phyloP scores from a whole-genome alignment of 495 filamentous ascomycete species.

The Penicillium fimorum region DNA sequence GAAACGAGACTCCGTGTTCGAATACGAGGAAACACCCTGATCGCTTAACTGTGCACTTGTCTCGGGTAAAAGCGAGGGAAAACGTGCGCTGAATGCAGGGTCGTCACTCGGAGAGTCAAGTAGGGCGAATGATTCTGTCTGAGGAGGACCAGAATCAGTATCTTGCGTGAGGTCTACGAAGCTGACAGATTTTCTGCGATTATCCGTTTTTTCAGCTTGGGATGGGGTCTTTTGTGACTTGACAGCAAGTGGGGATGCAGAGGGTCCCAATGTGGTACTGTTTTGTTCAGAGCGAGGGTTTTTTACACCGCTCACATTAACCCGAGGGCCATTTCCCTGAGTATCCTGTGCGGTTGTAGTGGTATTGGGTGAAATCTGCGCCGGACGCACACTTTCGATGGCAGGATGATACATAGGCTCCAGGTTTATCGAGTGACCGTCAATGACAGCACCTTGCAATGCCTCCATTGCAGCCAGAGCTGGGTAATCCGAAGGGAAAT shows the following conservation, averaged over 20 bases:
- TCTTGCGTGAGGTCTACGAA: conserved; percentile 13
- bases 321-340: background rate
- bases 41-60: conserved; percentile 9
- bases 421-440: conserved; percentile 80
- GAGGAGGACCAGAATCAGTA: background rate
- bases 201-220: background rate
- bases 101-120: conserved; percentile 26
- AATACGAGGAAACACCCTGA: conserved; percentile 13
- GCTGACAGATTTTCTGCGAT: conserved; percentile 22
- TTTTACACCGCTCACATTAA: background rate
- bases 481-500: conserved; percentile 71
- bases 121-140: conserved; percentile 10
- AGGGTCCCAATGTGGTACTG: background rate
- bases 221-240: background rate
- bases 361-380: conserved; percentile 1
- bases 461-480: conserved; percentile 72
- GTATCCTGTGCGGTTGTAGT: conserved; percentile 1
- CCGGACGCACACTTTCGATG: conserved; percentile 19
- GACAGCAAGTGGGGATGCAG: background rate
- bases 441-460: conserved; percentile 72
- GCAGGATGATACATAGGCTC: conserved; percentile 64
- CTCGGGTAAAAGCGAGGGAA: conserved; percentile 32
- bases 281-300: background rate
- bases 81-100: conserved; percentile 27
- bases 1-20: conserved; percentile 34